Percentiles rank a stretch among this genome's conserved stretches.
Conservation (phyloP, 2,329 filamentous ascomycete species). For the Nemania diffusa region DNA sequence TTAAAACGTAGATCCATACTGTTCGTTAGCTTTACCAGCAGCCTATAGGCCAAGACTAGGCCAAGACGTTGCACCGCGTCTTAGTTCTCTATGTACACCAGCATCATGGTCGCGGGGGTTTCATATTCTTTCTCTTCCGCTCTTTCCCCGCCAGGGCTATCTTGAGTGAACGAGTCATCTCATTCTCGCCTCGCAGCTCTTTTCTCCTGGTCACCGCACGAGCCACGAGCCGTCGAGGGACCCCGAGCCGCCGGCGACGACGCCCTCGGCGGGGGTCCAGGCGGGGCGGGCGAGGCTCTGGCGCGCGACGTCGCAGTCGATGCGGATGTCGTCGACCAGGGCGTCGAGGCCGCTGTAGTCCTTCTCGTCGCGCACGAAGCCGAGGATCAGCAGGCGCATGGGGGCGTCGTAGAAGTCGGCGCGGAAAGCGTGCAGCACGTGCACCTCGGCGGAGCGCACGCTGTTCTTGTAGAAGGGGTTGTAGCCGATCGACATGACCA, state of each 20-base stretch:
- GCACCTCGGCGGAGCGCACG: slow-evolving; percentile 86
- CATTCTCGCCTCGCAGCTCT: background rate
- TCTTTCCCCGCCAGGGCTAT: background rate
- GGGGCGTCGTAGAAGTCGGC: slow-evolving; percentile 86
- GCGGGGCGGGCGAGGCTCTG: slow-evolving; percentile 74
- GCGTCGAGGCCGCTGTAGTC: slow-evolving; percentile 88
- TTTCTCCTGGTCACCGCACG: slow-evolving; percentile 36
- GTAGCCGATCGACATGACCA: slow-evolving; percentile 95
- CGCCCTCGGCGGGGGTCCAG: slow-evolving; percentile 63
- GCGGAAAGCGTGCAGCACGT: slow-evolving; percentile 81
- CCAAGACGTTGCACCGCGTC: background rate
- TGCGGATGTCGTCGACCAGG: slow-evolving; percentile 86
- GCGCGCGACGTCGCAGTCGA: slow-evolving; percentile 86
- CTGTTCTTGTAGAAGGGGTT: slow-evolving; percentile 98
- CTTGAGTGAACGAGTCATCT: background rate
- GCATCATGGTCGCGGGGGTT: background rate
- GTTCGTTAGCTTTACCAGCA: background rate
- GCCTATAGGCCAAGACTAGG: no score
- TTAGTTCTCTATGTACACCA: background rate
- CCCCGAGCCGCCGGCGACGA: slow-evolving; percentile 47
- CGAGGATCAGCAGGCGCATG: slow-evolving; percentile 83
- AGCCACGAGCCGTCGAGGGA: slow-evolving; percentile 49
- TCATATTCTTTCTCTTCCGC: background rate
- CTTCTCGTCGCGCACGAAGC: slow-evolving; percentile 88
- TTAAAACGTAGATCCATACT: slow-evolving; percentile 13